A percentile compares a stretch with the other conserved stretches of the same genome.
phyloP scores from a whole-genome alignment of 2,329 filamentous ascomycete genomes.

The Fusarium clavum region DNA sequence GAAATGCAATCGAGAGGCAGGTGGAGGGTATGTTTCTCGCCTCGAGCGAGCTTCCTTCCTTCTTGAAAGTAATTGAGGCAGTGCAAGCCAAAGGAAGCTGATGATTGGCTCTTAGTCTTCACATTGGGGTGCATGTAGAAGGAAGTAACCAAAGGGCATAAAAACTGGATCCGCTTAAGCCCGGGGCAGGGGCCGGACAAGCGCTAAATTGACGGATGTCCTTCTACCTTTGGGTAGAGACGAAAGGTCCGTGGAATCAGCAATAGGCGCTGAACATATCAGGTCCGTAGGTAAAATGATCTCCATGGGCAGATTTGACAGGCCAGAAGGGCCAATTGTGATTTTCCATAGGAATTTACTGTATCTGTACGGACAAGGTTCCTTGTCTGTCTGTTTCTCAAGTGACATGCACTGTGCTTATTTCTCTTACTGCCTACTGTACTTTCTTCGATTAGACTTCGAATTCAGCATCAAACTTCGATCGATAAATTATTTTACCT shows the following conservation, averaged over 20 bases:
- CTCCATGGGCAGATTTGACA: background rate
- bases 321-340: background rate
- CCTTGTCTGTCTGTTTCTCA: background rate
- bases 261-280: background rate
- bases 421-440: background rate
- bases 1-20: constrained; percentile 12
- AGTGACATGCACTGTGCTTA: constrained; percentile 8
- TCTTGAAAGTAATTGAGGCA: constrained; percentile 33
- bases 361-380: background rate
- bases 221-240: constrained; percentile 18
- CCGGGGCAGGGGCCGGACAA: constrained; percentile 26
- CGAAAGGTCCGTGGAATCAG: background rate
- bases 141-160: constrained; percentile 5
- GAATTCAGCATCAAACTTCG: background rate
- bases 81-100: constrained; percentile 25
- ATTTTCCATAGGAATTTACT: background rate
- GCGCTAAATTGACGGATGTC: constrained; percentile 25
- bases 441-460: background rate
- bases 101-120: constrained; percentile 27
- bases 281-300: constrained; percentile 1
- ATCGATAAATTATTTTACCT: background rate
- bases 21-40: constrained; percentile 23
- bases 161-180: constrained; percentile 10
- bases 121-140: constrained; percentile 10
- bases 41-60: constrained; percentile 16